Base-by-base conservation (phyloP, 257 asterid genomes). In the Solanum arcanum region DNA sequence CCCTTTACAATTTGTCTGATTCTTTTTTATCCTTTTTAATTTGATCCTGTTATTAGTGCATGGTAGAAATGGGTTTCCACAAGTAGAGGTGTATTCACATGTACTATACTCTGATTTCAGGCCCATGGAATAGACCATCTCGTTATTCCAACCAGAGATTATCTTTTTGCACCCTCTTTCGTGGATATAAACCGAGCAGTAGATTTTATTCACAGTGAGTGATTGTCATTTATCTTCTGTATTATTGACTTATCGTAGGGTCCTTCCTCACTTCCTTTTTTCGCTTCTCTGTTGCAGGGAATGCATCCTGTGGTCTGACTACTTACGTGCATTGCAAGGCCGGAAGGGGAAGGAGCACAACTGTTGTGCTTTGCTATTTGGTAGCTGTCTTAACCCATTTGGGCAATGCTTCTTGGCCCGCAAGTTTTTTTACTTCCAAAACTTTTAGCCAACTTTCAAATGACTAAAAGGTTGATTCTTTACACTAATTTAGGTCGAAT, bases 301-400 rank as follows among this genome's bases (percentile, higher is more conserved):
- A 95, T 74, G 93, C 95, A 87, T 91, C 86, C 83, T 74, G 68
- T 87, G 97, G 98, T 41, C 94, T 83, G 42, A 93, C 95, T 81
- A 96, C 98, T 0, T 96, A 96, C 84, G 99, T 96, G 52, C 99
- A 96, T 90, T 96, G 98, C 92, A 95, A 96, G 93, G 99, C 99
- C 6, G 99, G 99, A 66, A 93, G 99, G 69, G 99, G 99, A 92
- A 90, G 99, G 92, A 96, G 99, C 94, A 96, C 99, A 73, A 96
- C 99, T 20, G 84, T 96, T 86, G 99, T 96, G 86, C 98, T 96
- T 27, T 96, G 99, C 88, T 96, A 95, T 92, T 92, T 96, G 97
- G 99, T 95, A 27, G 12, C 13, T 60, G 86, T 66, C 82, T 42
- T 42, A 59, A 85, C 66, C 59, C 12, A 15, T 59, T 21, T 46